Conservation (phyloP, 805 yeast species). For the Zygotorulaspora florentina region DNA sequence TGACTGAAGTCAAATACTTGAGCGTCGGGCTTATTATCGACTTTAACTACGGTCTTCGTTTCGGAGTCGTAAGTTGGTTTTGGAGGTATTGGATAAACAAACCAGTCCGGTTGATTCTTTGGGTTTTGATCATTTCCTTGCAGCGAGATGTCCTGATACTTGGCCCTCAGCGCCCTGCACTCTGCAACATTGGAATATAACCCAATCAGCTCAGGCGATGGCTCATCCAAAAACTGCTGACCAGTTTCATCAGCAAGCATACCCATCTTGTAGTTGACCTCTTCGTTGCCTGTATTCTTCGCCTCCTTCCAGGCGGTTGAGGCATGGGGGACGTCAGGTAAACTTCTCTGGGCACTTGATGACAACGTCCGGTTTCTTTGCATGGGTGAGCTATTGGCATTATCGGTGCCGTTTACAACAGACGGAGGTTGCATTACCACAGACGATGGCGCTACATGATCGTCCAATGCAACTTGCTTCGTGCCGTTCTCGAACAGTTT, state of each 20-base stretch:
- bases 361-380: slow-evolving; percentile 20
- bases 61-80: slow-evolving; percentile 75
- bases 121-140: slow-evolving; percentile 82
- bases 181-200: slow-evolving; percentile 56
- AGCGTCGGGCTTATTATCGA: slow-evolving; percentile 39
- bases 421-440: slow-evolving; percentile 19
- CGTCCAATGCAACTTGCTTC: slow-evolving; percentile 32
- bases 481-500: slow-evolving; percentile 30
- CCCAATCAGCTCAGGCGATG: slow-evolving; percentile 64
- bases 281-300: slow-evolving; percentile 3
- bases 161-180: slow-evolving; percentile 71
- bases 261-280: slow-evolving; percentile 41
- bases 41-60: slow-evolving; percentile 48
- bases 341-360: slow-evolving; percentile 23
- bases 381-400: neutral
- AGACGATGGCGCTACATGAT: slow-evolving; percentile 11
- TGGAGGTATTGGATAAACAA: slow-evolving; percentile 89
- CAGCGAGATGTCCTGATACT: slow-evolving; percentile 64
- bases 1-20: slow-evolving; percentile 41
- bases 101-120: slow-evolving; percentile 70
- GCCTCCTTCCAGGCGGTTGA: slow-evolving; percentile 3
- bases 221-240: slow-evolving; percentile 50
- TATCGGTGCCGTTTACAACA: slow-evolving; percentile 1
- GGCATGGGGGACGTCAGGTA: slow-evolving; percentile 24
- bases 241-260: slow-evolving; percentile 46